Evolutionary conservation across 1,284 basidiomycete genomes (phyloP).

Genomic region (Ceratobasidium sp.): DNA sequence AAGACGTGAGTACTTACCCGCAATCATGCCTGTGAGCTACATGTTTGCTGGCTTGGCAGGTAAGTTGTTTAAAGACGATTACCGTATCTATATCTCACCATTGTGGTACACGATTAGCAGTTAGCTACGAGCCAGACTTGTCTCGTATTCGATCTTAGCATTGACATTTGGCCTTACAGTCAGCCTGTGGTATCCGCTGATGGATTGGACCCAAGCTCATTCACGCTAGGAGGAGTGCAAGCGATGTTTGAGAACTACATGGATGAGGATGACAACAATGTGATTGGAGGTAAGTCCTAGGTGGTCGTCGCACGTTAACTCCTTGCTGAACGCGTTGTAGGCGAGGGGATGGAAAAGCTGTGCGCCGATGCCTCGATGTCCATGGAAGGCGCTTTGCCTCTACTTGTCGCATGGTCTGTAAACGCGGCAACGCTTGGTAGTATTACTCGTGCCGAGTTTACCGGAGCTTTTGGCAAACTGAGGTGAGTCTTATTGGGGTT

Average conservation of each 20-base stretch:
- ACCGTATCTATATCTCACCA: background rate
- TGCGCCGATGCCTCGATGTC: slow-evolving; percentile 74
- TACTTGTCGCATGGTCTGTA: slow-evolving; percentile 80
- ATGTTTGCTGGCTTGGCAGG: background rate
- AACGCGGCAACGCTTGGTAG: slow-evolving; percentile 76
- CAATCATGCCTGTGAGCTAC: no score
- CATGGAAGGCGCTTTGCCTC: slow-evolving; percentile 75
- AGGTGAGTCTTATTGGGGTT: slow-evolving; percentile 61
- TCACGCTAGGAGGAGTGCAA: slow-evolving; percentile 65
- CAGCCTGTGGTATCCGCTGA: slow-evolving; percentile 17
- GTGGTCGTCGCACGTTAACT: background rate
- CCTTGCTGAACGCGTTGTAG: slow-evolving; percentile 64
- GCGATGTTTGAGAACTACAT: slow-evolving; percentile 73
- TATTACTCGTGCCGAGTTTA: slow-evolving; percentile 75
- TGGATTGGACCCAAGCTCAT: slow-evolving; percentile 55
- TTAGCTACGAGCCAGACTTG: background rate
- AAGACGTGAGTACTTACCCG: slow-evolving; percentile 34
- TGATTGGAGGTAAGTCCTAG: slow-evolving; percentile 33
- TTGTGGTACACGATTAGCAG: background rate
- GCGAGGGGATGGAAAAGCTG: slow-evolving; percentile 74
- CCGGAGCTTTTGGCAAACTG: slow-evolving; percentile 67
- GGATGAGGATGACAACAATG: slow-evolving; percentile 65
- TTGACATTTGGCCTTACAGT: slow-evolving; percentile 20
- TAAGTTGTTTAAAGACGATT: background rate
- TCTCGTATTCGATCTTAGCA: background rate